Base-by-base conservation (phyloP, 2,329 filamentous ascomycete species). In the Sporothrix pseudoabietina region DNA sequence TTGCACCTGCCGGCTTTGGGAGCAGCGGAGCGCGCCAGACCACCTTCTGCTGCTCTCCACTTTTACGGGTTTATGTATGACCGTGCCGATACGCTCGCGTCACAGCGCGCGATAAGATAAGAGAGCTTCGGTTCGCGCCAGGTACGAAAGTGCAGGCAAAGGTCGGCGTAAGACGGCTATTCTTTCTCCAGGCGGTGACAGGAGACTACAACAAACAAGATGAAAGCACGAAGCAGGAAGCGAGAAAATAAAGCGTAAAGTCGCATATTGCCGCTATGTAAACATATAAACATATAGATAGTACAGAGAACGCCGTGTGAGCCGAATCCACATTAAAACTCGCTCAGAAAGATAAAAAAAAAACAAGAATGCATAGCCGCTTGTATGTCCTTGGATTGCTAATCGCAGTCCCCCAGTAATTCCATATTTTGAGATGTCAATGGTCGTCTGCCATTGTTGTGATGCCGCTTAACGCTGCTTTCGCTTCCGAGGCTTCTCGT, bases 401-500 rank as follows among this genome's bases (percentile, higher is more conserved):
- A 14, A 59, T 4, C 14, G 55, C 16, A 35, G n/a, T 44, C 35
- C 35, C 59, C 26, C 4, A 32, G 32, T 19, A 9, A 35, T 19
- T 30, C 14, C 4, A 22, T 59, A 32, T 3, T 32, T 39, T 35
- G 12, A 1, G 30, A 8, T 32, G 8, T 39, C 5, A 4, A n/a
- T n/a, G 5, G 4, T 7, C 57, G 14, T 19, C 1, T 26, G 5
- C 30, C n/a, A 5, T 14, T 59, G 26, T 16, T 14, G 10, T 3
- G 32, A 49, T 49, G 19, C n/a, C 10, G 10, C 39, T 68, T 72
- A 78, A 32, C 76, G 75, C 72, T 80, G 77, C 80, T 83, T 83
- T 57, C 78, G 76, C 71, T 78, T 79, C 41, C 79, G 78, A 0
- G 85, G 82, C 61, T 80, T 80, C 74, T 83, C 85, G 35, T 89